Conservation (phyloP, 495 filamentous ascomycete genomes). For the Tuber umbilicatum region DNA sequence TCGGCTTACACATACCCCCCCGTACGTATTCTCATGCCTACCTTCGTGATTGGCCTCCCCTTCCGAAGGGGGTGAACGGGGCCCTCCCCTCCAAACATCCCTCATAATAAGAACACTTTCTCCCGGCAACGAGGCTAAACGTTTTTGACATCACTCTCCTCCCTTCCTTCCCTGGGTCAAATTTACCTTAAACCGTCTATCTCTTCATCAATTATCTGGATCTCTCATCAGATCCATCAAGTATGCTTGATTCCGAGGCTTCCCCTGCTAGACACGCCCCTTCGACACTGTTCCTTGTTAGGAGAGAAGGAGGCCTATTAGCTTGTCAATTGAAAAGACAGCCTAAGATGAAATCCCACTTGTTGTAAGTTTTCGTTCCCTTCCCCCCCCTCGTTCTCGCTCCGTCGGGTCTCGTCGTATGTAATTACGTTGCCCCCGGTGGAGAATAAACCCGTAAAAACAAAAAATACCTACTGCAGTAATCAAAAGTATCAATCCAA, state of each 20-base stretch:
- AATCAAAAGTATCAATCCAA: too few relatives aligned
- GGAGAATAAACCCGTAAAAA: too few relatives aligned
- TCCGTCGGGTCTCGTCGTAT: too few relatives aligned
- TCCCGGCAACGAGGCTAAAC: not conserved
- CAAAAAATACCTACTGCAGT: too few relatives aligned
- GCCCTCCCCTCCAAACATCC: not conserved
- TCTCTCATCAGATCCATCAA: not conserved
- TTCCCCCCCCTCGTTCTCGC: too few relatives aligned
- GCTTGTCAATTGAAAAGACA: not conserved
- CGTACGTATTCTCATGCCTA: not conserved
- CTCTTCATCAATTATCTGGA: not conserved
- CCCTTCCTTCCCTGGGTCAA: not conserved
- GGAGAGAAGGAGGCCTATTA: conserved; percentile 26
- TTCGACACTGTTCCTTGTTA: not conserved
- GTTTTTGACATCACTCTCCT: not conserved
- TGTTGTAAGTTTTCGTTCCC: conserved; percentile 11
- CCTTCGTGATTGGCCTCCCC: not conserved
- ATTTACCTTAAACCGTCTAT: not conserved
- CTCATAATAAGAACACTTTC: not conserved
- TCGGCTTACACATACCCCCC: not conserved
- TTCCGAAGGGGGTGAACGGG: not conserved
- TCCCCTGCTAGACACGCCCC: not conserved
- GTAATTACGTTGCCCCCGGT: too few relatives aligned
- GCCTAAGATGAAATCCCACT: conserved; percentile 36
- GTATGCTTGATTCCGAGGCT: not conserved